Evolutionary conservation across 352 stramenopile species (phyloP), one percentile per base, ranked within the genome.

Genomic region (Phytophthora agathidicida): DNA sequence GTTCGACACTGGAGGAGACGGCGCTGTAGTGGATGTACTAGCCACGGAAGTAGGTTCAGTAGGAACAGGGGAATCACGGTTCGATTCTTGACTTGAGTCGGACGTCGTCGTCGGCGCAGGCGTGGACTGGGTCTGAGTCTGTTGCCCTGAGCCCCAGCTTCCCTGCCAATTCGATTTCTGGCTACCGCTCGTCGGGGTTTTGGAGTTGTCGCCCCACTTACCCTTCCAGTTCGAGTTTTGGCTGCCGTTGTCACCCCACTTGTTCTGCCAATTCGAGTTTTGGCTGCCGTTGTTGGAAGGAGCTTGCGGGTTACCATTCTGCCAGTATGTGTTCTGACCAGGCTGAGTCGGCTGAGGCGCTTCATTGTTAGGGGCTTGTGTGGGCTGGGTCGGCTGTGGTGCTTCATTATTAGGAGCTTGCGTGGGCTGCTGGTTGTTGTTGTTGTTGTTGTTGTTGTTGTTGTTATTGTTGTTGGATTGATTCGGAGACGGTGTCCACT

Each of bases 1-100:
- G 55, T 64, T 64, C 20, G 55, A 64, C 38, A 56, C 45, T 5
- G 44, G 30, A 39, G 53, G 19, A 41, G 37, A 27, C 20, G 50
- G 50, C 14, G 50, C 36, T 33, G 37, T 28, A 17, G 38, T 30
- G 10, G 51, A 11, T 28, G 33, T 47, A 33, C 35, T 61, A 33
- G 37, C 20, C 35, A 33, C 3, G 23, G 37, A 56, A 14, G 54
- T 49, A 37, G 32, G 22, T 35, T 57, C 45, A 37, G 45, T 57
- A 23, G 55, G 36, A 23, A 55, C 39, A 1, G 44, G 36, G 13
- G 55, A 56, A 27, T 64, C 55, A 14, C 31, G 35, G 37, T 57
- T 50, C 14, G 44, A 49, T n/a, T 56, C 54, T 13, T 54, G 38
- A 11, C 43, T 63, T 9, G 54, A 50, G 38, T 57, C 36, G 14